Evolutionary conservation across 1,284 basidiomycete species (phyloP), one percentile per base, ranked within the genome.

Genomic region (Chalciporus sp.): DNA sequence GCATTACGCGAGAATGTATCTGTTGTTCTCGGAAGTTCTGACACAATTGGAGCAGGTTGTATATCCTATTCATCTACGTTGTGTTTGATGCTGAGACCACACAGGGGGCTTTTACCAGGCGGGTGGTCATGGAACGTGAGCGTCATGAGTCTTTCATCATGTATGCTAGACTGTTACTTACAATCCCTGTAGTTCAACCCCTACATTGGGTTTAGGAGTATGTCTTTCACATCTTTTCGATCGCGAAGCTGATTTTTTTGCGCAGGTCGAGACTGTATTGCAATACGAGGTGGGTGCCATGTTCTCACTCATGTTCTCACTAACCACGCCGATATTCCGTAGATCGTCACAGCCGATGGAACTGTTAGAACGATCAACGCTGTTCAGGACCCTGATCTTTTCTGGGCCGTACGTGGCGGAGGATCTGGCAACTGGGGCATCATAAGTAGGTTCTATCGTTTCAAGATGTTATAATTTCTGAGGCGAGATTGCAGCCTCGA

Each of bases 341-440:
- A 53, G 49, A 23, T 56, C 27, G 45, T 54, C 16, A 56, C 52
- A 19, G 39, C 45, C 4, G 46, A 54, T 39, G 46, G 54, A 26
- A 17, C n/a, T 7, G 16, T 47, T 14, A 47, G 26, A 19, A 55
- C 2, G 0, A 28, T 55, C 17, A 55, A 53, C 20, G 39, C 52
- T 19, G 17, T 23, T 19, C 52, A 48, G 28, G 20, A 56, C 45
- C 26, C 45, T 10, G 52, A 54, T 8, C 27, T 54, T 10, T 56
- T 56, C 31, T 56, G 54, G 51, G 54, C 43, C 23, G 35, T 48
- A 6, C 27, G 54, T 33, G 53, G 53, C 16, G 53, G 53, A 14
- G 53, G 53, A 17, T 29, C 43, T 19, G 54, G 54, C 42, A 55
- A 44, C 19, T 55, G 45, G 44, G 54, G 54, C 19, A 48, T 56